Evolutionary conservation across 2,329 filamentous ascomycete genomes (phyloP).

Genomic region (Curvularia lunata): DNA sequence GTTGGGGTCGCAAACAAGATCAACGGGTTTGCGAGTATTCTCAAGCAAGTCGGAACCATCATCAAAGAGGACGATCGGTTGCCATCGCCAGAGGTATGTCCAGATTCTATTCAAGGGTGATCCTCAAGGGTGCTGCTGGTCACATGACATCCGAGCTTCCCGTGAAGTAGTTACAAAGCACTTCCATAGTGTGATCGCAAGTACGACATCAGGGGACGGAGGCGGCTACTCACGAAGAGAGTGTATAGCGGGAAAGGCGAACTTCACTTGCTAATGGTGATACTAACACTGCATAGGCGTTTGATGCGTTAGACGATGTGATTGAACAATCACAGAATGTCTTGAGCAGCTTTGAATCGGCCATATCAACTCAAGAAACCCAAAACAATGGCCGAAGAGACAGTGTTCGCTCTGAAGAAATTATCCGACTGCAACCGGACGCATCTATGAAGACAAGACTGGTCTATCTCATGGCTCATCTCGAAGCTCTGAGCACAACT

Average conservation of each 20-base stretch:
- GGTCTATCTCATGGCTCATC: constrained; percentile 43
- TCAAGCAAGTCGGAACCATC: constrained; percentile 49
- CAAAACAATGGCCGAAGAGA: constrained; percentile 12
- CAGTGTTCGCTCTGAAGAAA: constrained; percentile 5
- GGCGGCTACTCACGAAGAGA: too few species aligned
- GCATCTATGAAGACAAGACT: constrained; percentile 28
- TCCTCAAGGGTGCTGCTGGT: neutral
- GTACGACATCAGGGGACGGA: neutral
- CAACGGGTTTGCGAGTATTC: constrained; percentile 43
- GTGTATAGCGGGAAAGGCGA: neutral
- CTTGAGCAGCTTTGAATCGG: constrained; percentile 37
- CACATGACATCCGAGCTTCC: neutral
- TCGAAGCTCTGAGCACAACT: constrained; percentile 45
- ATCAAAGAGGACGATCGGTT: constrained; percentile 48
- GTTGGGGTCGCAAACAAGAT: constrained; percentile 42
- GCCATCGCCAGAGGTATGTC: constrained; percentile 45
- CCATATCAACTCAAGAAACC: constrained; percentile 21
- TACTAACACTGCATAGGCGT: constrained; percentile 35
- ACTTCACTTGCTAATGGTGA: neutral
- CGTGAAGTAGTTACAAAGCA: neutral
- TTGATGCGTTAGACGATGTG: constrained; percentile 44
- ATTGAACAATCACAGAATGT: constrained; percentile 40
- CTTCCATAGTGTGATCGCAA: neutral
- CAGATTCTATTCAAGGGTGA: neutral
- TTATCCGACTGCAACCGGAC: constrained; percentile 16